A percentile compares a stretch with the other conserved stretches of the same genome.
Conservation (phyloP, 176 grass and related monocot genomes). For the Elymus sibiricus region DNA sequence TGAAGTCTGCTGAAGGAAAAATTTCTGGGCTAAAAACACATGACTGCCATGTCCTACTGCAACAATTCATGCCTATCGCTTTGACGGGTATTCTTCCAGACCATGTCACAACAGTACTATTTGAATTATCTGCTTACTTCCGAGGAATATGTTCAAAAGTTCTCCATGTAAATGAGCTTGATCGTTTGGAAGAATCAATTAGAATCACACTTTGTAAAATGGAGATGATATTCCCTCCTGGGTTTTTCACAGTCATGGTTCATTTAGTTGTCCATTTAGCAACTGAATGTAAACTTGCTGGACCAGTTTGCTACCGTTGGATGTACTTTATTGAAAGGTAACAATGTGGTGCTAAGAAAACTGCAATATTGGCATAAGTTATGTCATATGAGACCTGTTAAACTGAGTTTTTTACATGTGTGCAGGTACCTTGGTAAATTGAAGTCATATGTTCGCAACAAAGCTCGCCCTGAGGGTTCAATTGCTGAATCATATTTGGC, state of each 20-base stretch:
- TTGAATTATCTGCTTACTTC: conserved; percentile 4
- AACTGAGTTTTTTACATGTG: not conserved
- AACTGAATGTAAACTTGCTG: not conserved
- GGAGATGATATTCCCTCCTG: conserved; percentile 10
- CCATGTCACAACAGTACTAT: not conserved
- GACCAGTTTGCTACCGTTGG: conserved; percentile 5
- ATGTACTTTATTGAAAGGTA: conserved; percentile 23
- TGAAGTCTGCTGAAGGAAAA: not conserved
- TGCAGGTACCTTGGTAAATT: conserved; percentile 6
- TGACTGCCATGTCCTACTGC: conserved; percentile 9
- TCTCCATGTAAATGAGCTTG: conserved; percentile 6
- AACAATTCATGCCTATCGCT: not conserved
- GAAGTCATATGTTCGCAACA: conserved; percentile 22
- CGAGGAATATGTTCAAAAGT: conserved; percentile 28
- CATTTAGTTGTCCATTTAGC: not conserved
- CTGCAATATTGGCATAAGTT: not conserved
- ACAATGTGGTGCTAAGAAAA: not conserved
- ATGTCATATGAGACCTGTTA: not conserved
- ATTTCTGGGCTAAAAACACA: not conserved
- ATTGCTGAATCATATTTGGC: not conserved
- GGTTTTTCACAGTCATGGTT: conserved; percentile 23
- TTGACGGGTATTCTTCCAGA: conserved; percentile 11
- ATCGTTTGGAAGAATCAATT: conserved; percentile 7
- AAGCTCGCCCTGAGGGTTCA: not conserved
- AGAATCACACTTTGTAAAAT: not conserved